These are phyloP conservation scores for Sugiyamaella xylanicola DNA, from an alignment of 1,139 yeast species.

Conservation along the genomic window DNA sequence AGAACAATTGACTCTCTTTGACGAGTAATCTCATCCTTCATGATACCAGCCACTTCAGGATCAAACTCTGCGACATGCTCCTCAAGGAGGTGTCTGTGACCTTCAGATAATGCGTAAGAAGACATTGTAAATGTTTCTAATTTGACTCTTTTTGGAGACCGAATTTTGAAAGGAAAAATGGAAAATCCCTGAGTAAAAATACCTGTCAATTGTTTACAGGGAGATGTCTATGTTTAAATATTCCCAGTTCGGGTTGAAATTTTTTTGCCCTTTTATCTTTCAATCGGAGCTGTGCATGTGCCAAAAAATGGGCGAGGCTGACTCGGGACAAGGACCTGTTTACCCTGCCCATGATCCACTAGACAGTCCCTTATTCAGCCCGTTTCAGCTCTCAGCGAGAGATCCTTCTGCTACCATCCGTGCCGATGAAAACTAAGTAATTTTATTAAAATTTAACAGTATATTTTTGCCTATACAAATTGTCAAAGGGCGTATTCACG, in stretches of 20 bases:
- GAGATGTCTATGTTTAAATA: neutral
- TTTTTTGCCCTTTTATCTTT: too few species aligned
- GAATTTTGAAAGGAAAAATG: conserved; percentile 17
- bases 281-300: too few species aligned
- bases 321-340: too few species aligned
- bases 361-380: too few species aligned
- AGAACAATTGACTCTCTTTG: conserved; percentile 88
- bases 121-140: conserved; percentile 31
- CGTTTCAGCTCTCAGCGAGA: too few species aligned
- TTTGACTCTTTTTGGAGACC: conserved; percentile 22
- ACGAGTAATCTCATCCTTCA: conserved; percentile 72
- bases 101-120: conserved; percentile 39
- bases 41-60: conserved; percentile 81
- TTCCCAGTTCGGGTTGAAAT: neutral
- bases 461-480: too few species aligned
- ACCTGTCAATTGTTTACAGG: neutral
- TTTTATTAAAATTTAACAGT: too few species aligned
- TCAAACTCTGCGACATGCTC: conserved; percentile 55
- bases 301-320: too few species aligned
- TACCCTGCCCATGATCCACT: too few species aligned
- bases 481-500: neutral
- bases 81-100: conserved; percentile 41
- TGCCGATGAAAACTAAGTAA: too few species aligned
- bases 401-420: too few species aligned
- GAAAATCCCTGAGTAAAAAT: neutral